Evolutionary conservation across 164 flowering plant genomes (phyloP).

Genomic region (Amborella trichopoda): DNA sequence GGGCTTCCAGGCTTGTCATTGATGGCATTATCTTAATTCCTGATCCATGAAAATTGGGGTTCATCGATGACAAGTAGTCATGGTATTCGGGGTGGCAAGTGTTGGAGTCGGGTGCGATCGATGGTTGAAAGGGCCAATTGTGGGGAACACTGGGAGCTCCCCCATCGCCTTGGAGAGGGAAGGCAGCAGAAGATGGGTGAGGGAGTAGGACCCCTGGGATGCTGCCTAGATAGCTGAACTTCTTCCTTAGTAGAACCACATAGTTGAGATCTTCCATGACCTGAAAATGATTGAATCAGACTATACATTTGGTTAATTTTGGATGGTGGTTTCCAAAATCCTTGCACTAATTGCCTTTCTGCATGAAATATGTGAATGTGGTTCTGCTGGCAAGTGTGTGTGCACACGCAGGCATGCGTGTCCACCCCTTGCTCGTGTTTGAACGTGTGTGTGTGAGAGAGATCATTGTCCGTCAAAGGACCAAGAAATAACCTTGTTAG

Average conservation of each 20-base stretch:
- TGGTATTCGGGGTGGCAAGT: background rate
- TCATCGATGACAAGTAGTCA: background rate
- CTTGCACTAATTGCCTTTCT: background rate
- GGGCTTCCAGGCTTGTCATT: conserved; percentile 94
- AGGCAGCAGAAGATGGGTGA: conserved; percentile 76
- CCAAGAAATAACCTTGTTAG: conserved; percentile 41
- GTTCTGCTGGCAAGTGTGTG: background rate
- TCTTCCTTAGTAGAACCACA: conserved; percentile 61
- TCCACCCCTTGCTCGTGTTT: too few species aligned
- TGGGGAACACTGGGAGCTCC: conserved; percentile 15
- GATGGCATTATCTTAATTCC: conserved; percentile 66
- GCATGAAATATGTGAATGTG: background rate
- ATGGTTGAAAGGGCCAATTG: conserved; percentile 30
- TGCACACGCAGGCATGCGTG: too few species aligned
- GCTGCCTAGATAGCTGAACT: conserved; percentile 80
- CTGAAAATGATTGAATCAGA: conserved; percentile 16
- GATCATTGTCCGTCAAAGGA: conserved; percentile 12
- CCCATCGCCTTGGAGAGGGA: conserved; percentile 35
- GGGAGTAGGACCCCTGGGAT: conserved; percentile 94
- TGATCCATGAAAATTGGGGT: conserved; percentile 22
- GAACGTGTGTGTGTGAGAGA: conserved; percentile 12
- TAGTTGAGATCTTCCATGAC: conserved; percentile 82
- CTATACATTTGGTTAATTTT: conserved; percentile 2
- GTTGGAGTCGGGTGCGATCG: background rate
- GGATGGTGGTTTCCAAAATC: too few species aligned